Percentiles rank a stretch among this genome's conserved stretches.
phyloP scores from a whole-genome alignment of 148 eudicot genomes.

The Polygonum aviculare region DNA sequence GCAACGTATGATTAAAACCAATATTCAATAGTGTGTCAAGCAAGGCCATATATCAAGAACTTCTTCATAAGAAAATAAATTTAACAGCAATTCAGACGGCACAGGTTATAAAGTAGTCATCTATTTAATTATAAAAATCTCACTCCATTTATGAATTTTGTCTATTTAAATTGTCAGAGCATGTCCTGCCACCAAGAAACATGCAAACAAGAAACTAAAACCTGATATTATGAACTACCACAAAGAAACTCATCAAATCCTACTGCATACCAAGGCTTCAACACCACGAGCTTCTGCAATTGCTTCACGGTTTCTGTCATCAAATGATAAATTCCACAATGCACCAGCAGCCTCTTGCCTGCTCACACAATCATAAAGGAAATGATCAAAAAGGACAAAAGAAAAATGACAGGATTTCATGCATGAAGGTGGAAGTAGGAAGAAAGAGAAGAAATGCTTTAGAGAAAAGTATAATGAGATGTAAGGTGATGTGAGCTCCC shows the following conservation, averaged over 20 bases:
- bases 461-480: background rate
- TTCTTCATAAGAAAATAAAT: background rate
- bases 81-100: background rate
- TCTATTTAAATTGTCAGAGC: background rate
- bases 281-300: conserved; percentile 94
- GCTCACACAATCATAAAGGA: conserved; percentile 10
- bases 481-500: background rate
- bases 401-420: background rate
- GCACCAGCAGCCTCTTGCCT: conserved; percentile 99
- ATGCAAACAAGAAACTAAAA: background rate
- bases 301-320: conserved; percentile 92
- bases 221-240: background rate
- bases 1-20: background rate
- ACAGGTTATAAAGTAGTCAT: background rate
- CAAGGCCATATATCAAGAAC: background rate
- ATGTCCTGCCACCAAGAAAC: background rate
- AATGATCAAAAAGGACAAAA: background rate
- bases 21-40: background rate
- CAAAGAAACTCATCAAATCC: background rate
- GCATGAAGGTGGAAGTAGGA: background rate
- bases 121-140: background rate
- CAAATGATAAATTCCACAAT: conserved; percentile 93
- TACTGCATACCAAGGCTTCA: conserved; percentile 79
- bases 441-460: background rate
- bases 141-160: conserved; percentile 1